Conservation (phyloP, 345 rosid species). For the Durio zibethinus region DNA sequence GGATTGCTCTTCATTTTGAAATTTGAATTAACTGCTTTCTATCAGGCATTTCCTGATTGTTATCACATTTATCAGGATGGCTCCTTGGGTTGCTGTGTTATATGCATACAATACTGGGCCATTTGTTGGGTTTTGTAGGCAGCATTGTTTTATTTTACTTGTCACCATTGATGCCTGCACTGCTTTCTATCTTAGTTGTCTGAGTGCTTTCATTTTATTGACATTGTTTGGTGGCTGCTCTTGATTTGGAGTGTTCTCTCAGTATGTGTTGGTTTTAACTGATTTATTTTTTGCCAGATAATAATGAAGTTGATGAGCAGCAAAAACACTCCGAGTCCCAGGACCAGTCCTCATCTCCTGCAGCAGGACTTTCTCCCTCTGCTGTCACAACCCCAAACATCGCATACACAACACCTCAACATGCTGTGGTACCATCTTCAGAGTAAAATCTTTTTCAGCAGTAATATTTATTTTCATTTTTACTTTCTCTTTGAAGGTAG, state of each 20-base stretch:
- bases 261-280: background rate
- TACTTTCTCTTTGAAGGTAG: background rate
- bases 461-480: background rate
- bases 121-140: background rate
- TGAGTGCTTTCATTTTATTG: background rate
- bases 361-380: slow-evolving; percentile 45
- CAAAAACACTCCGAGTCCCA: slow-evolving; percentile 51
- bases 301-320: slow-evolving; percentile 62
- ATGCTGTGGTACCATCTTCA: slow-evolving; percentile 51
- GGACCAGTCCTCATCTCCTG: slow-evolving; percentile 42
- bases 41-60: background rate
- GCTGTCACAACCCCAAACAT: slow-evolving; percentile 43
- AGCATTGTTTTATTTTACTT: background rate
- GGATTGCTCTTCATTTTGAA: background rate
- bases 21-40: background rate
- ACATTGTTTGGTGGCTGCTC: background rate
- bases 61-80: background rate
- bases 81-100: background rate
- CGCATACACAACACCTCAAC: slow-evolving; percentile 50
- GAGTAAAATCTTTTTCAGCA: slow-evolving; percentile 15
- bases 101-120: background rate
- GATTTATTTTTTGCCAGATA: slow-evolving; percentile 37
- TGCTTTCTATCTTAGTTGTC: background rate
- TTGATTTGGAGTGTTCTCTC: background rate
- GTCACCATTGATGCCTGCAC: background rate